Conservation (phyloP, 1,284 basidiomycete species). For the Puccinia triticina region DNA sequence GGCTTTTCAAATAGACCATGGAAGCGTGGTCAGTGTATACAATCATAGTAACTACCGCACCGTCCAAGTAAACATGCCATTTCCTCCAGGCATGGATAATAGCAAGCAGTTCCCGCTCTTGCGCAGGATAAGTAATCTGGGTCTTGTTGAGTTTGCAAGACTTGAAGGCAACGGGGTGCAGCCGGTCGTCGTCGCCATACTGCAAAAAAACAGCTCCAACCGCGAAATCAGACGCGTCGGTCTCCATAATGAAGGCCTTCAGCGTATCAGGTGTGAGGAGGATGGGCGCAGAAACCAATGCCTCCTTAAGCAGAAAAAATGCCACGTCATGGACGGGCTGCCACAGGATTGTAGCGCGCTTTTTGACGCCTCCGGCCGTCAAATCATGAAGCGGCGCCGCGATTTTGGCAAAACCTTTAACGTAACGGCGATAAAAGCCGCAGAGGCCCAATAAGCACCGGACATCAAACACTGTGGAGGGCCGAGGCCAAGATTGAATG, state of each 20-base stretch:
- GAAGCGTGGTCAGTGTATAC: too few species aligned
- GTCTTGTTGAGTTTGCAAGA: too few species aligned
- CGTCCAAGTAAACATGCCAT: slow-evolving; percentile 50
- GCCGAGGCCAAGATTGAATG: too few species aligned
- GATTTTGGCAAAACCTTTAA: slow-evolving; percentile 61
- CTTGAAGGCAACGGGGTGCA: slow-evolving; percentile 44
- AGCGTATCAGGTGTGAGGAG: background rate
- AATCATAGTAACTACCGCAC: background rate
- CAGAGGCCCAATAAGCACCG: slow-evolving; percentile 62
- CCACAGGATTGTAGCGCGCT: background rate
- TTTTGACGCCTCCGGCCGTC: background rate
- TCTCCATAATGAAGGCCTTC: background rate
- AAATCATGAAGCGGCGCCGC: slow-evolving; percentile 57
- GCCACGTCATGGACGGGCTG: background rate
- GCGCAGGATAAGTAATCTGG: slow-evolving; percentile 51
- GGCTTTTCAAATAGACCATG: too few species aligned
- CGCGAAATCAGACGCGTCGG: slow-evolving; percentile 27
- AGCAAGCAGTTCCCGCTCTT: slow-evolving; percentile 52
- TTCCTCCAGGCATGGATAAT: slow-evolving; percentile 51
- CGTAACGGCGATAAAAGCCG: slow-evolving; percentile 63
- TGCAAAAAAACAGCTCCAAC: slow-evolving; percentile 48
- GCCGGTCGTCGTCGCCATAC: background rate
- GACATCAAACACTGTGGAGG: slow-evolving; percentile 57
- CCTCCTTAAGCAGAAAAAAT: background rate
- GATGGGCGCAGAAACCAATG: background rate